Percentiles rank a stretch among this genome's conserved stretches.
These are phyloP conservation scores for Mycothermus thermophilus DNA, from an alignment of 495 filamentous ascomycete genomes.

Conservation along the genomic window DNA sequence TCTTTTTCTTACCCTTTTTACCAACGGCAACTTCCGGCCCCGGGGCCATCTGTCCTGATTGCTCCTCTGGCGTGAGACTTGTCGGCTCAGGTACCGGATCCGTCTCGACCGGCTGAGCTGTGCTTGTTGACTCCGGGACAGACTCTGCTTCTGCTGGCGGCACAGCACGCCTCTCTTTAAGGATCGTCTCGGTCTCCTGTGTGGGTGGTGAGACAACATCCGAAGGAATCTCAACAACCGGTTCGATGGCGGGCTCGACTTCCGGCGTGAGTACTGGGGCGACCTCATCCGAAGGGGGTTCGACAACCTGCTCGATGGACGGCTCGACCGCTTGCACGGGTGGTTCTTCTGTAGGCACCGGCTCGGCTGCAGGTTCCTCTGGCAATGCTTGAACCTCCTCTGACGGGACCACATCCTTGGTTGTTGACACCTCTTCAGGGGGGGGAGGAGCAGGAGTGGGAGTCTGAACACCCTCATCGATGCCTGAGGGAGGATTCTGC, in stretches of 20 bases:
- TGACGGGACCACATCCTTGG: constrained; percentile 1
- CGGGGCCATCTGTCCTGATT: neutral
- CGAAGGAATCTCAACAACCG: no score
- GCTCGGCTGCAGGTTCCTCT: constrained; percentile 3
- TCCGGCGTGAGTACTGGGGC: neutral
- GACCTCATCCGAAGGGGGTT: neutral
- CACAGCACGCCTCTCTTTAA: no score
- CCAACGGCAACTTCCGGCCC: neutral
- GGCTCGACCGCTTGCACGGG: neutral
- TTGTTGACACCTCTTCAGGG: constrained; percentile 27
- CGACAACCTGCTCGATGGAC: neutral
- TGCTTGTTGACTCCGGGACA: no score
- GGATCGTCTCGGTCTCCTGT: neutral
- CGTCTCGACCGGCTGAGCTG: neutral
- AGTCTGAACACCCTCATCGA: neutral
- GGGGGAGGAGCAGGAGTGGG: neutral
- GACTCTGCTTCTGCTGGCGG: no score
- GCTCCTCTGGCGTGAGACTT: constrained; percentile 4
- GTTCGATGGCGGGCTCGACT: no score
- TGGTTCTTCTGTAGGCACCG: neutral
- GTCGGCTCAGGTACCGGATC: neutral
- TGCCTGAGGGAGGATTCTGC: no score
- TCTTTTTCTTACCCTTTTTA: constrained; percentile 18
- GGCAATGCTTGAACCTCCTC: neutral
- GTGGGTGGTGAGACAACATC: no score